Base-by-base conservation (phyloP, 148 eudicot genomes). In the Chenopodium berlandieri region DNA sequence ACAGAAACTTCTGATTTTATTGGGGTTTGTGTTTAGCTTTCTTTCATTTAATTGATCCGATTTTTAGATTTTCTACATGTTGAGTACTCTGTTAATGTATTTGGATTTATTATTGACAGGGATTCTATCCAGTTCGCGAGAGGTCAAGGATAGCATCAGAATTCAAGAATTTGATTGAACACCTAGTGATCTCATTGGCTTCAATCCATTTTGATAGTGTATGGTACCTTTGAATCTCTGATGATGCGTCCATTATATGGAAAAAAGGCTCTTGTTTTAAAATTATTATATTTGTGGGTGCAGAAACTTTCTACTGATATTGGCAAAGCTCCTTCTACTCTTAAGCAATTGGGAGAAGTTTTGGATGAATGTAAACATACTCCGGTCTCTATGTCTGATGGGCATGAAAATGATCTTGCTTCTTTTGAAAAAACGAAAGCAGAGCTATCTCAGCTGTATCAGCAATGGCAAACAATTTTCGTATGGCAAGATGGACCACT, bases 1-100 rank as follows among this genome's bases (percentile, higher is more conserved):
- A 92, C 98, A 60, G 99, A 96, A 83, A 96, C 98, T 76, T 96
- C 99, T 68, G 99, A 96, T 91, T 96, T 96, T 84, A 90, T 96
- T 63, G 99, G 99, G 93, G 99, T 96, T 66, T 25, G 92, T 82
- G 32, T 40, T 60, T 2, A 12, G 2, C 63, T 71, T 34, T 77
- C 31, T 81, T 54, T 73, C n/a, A 52, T 27, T 1, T 27, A 75
- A 54, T 23, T 67, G 47, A 13, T 63, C 17, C 50, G 7, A 7
- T 30, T 54, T 22, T 12, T 23, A 9, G 68, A n/a, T 77, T n/a
- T 12, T 14, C 25, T 19, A 32, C 19, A 25, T 73, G 65, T 56
- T 85, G 17, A 78, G 22, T 10, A 68, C 65, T 20, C 48, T 87
- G 60, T 76, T 73, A 27, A 60, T 83, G 84, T 14, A 44, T 86